Conservation (phyloP, 2,329 filamentous ascomycete species). For the Colletotrichum sidae region DNA sequence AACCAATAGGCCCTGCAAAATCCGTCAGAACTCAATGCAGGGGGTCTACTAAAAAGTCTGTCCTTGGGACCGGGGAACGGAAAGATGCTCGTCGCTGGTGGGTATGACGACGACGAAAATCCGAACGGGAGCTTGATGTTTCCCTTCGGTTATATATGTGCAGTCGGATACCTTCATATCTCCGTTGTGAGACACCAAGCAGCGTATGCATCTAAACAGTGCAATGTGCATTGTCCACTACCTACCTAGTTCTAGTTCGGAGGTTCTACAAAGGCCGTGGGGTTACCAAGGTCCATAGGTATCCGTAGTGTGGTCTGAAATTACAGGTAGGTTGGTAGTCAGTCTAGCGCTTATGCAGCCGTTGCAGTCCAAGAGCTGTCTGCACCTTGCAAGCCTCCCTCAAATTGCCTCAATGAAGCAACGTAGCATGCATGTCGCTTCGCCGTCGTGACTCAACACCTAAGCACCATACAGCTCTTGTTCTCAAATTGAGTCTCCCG, state of each 20-base stretch:
- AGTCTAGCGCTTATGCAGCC: too few species aligned
- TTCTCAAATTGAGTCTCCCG: neutral
- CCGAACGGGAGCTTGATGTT: too few species aligned
- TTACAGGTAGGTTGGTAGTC: neutral
- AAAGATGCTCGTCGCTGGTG: too few species aligned
- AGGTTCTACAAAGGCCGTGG: neutral
- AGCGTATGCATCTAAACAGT: too few species aligned
- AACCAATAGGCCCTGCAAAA: neutral
- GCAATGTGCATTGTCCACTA: too few species aligned
- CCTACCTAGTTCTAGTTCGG: too few species aligned
- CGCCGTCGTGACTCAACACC: constrained; percentile 33
- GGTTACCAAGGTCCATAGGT: too few species aligned
- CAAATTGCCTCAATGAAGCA: constrained; percentile 24
- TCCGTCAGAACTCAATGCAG: constrained; percentile 3
- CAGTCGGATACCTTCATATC: too few species aligned
- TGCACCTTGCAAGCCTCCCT: constrained; percentile 6
- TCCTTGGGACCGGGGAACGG: neutral
- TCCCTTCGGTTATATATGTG: too few species aligned
- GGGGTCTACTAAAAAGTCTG: constrained; percentile 3
- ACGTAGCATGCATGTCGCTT: constrained; percentile 24
- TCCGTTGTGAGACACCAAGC: too few species aligned
- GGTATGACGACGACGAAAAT: too few species aligned
- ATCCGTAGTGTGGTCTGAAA: too few species aligned
- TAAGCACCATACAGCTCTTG: neutral
- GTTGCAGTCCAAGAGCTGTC: neutral